Evolutionary conservation across 1,284 basidiomycete genomes (phyloP).

Genomic region (Puccinia hordei): DNA sequence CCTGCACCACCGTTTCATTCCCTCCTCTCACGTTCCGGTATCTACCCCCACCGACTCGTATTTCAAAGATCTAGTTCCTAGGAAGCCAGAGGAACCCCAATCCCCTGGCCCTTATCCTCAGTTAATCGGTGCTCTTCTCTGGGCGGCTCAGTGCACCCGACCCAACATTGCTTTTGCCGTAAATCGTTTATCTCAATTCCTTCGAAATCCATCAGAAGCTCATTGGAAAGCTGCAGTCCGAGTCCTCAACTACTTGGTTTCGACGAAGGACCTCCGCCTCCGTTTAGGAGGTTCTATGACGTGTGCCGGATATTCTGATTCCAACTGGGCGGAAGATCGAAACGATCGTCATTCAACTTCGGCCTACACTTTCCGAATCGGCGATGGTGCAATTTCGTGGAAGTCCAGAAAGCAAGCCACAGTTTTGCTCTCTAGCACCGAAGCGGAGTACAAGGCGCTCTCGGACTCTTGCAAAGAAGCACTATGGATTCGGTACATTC

Average conservation of each 20-base stretch:
- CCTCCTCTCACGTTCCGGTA: background rate
- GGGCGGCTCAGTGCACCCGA: background rate
- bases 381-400: background rate
- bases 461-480: too few species aligned
- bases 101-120: background rate
- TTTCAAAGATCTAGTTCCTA: background rate
- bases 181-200: background rate
- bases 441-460: too few species aligned
- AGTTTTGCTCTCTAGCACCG: too few species aligned
- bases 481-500: background rate
- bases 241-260: background rate
- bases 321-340: slow-evolving; percentile 7
- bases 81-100: background rate
- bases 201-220: background rate
- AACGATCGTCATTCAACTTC: too few species aligned
- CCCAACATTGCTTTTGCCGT: too few species aligned
- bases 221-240: background rate
- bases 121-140: background rate
- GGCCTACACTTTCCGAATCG: too few species aligned
- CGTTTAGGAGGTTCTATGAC: background rate
- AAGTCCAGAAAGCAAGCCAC: background rate
- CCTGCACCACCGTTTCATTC: background rate
- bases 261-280: too few species aligned
- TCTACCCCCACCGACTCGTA: too few species aligned
- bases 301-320: background rate